These are phyloP conservation scores for Iberis amara DNA, from an alignment of 441 rosid genomes.

Conservation along the genomic window DNA sequence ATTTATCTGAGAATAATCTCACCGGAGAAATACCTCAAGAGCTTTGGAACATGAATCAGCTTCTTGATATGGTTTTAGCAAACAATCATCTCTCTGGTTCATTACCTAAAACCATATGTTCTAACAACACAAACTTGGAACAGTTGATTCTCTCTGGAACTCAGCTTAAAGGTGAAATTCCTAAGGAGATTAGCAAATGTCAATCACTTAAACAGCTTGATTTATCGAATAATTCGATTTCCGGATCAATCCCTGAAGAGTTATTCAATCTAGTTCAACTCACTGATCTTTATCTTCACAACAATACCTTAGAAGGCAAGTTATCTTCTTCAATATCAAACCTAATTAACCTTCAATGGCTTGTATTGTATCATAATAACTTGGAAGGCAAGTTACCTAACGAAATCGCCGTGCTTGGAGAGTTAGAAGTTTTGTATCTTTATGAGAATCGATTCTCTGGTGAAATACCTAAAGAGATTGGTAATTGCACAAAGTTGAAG, in stretches of 20 bases:
- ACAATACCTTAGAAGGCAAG: slow-evolving; percentile 69
- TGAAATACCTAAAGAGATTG: slow-evolving; percentile 68
- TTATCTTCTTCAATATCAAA: slow-evolving; percentile 56
- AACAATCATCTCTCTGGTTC: slow-evolving; percentile 52
- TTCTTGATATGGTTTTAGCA: slow-evolving; percentile 50
- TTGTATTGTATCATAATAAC: slow-evolving; percentile 66
- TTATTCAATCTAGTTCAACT: slow-evolving; percentile 43
- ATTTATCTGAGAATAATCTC: slow-evolving; percentile 59
- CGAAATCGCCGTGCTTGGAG: slow-evolving; percentile 50
- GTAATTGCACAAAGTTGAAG: slow-evolving; percentile 67
- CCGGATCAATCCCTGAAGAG: slow-evolving; percentile 56
- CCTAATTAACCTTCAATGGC: slow-evolving; percentile 53
- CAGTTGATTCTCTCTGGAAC: slow-evolving; percentile 42
- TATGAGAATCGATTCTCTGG: slow-evolving; percentile 67
- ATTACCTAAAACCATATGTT: slow-evolving; percentile 46
- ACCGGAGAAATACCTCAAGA: slow-evolving; percentile 64
- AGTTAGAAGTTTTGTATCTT: slow-evolving; percentile 55
- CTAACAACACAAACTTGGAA: slow-evolving; percentile 46
- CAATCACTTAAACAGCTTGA: slow-evolving; percentile 59
- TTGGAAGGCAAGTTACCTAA: slow-evolving; percentile 58
- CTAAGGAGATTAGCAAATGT: slow-evolving; percentile 48
- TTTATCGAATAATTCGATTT: slow-evolving; percentile 62
- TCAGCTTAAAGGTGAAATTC: slow-evolving; percentile 63
- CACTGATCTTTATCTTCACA: slow-evolving; percentile 67
- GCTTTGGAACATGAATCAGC: slow-evolving; percentile 53